Conservation (phyloP, 257 asterid species). For the Primulina eburnea region DNA sequence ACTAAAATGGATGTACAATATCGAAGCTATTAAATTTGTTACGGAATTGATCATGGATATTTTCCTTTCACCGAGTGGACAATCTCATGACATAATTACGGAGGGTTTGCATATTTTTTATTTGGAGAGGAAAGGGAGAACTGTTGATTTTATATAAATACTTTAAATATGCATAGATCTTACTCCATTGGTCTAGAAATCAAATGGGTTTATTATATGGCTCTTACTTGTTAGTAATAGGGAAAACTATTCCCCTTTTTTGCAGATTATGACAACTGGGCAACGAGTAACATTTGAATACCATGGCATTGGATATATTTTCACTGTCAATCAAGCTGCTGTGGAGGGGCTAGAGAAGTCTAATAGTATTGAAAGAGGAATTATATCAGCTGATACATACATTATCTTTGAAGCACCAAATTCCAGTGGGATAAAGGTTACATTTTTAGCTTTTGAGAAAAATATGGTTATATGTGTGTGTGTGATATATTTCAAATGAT, state of each 20-base stretch:
- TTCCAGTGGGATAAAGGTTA: constrained; percentile 91
- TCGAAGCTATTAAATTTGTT: background rate
- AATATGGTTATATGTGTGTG: constrained; percentile 12
- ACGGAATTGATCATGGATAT: constrained; percentile 5
- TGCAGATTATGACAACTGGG: constrained; percentile 86
- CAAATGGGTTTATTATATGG: background rate
- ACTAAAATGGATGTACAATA: too few relatives aligned
- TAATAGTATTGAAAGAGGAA: constrained; percentile 67
- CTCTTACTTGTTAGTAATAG: background rate
- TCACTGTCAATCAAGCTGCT: constrained; percentile 84
- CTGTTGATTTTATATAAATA: constrained; percentile 3
- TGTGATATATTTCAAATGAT: constrained; percentile 11
- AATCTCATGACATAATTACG: constrained; percentile 15
- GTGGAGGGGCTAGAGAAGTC: constrained; percentile 70
- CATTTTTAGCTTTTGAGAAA: constrained; percentile 21
- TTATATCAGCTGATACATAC: constrained; percentile 78
- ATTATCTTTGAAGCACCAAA: constrained; percentile 77
- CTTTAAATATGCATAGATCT: background rate
- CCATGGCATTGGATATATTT: constrained; percentile 75
- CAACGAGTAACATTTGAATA: constrained; percentile 86
- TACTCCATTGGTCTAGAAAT: background rate
- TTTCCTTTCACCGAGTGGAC: constrained; percentile 13
- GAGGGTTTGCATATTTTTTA: constrained; percentile 7
- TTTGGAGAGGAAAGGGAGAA: background rate
- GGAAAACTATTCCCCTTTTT: constrained; percentile 13